Conservation (phyloP, 2,329 filamentous ascomycete genomes). For the Pseudofabraea citricarpa region DNA sequence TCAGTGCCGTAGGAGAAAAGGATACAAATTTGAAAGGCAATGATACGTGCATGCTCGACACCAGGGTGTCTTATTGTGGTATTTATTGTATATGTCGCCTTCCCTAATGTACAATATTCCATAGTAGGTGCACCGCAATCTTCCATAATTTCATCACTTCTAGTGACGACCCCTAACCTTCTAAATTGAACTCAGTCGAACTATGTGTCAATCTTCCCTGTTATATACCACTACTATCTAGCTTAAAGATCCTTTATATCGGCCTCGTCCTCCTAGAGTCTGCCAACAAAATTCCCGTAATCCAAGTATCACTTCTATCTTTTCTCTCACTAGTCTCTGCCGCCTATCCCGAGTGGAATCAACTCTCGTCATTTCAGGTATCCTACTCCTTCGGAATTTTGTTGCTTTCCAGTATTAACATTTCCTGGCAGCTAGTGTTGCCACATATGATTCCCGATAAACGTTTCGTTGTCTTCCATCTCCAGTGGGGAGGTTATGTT, state of each 20-base stretch:
- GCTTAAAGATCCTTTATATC: constrained; percentile 5
- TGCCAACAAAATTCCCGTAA: constrained; percentile 2
- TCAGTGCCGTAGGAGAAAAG: constrained; percentile 8
- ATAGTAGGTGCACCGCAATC: not conserved
- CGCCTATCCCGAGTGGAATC: constrained; percentile 5
- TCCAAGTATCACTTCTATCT: constrained; percentile 3
- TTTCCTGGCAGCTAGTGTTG: not conserved
- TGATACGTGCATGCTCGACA: constrained; percentile 7
- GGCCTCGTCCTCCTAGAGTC: too few relatives aligned
- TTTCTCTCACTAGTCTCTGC: constrained; percentile 7
- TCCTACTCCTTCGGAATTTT: constrained; percentile 3
- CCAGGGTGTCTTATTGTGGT: constrained; percentile 8
- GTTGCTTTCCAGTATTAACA: constrained; percentile 4
- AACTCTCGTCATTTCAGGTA: constrained; percentile 7
- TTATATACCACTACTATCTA: constrained; percentile 3
- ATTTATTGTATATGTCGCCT: constrained; percentile 10
- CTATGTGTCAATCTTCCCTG: not conserved
- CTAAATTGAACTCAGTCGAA: not conserved
- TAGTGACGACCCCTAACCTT: too few relatives aligned
- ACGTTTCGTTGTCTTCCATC: not conserved
- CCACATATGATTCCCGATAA: not conserved
- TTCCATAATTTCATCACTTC: not conserved
- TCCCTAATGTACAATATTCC: constrained; percentile 6
- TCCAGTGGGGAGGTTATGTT: constrained; percentile 2
- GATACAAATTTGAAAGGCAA: constrained; percentile 8